Base-by-base conservation (phyloP, 108 stramenopile species). In the Pseudonitzschia delicatissima region DNA sequence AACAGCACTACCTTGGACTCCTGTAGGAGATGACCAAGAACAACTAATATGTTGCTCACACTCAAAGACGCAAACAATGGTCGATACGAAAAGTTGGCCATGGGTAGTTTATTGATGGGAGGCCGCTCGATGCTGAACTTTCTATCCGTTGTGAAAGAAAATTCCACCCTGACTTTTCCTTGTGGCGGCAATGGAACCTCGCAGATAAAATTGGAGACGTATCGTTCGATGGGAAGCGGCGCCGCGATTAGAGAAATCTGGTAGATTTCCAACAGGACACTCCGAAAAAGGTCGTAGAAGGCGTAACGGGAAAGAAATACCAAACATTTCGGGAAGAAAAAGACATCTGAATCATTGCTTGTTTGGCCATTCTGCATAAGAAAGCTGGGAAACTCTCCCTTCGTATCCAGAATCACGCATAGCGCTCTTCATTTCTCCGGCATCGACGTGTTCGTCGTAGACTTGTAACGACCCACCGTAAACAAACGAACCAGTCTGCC, bases 151-250 rank as follows among this genome's bases (percentile, higher is more conserved):
- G 71, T 74, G 31, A 80, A 77, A 2, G 66, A 51, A 71, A 78
- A 82, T 44, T 78, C 66, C 0, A 90, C 89, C 62, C 81, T 58
- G 18, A 86, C 62, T 60, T 77, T 71, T 18, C 92, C 92, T 34
- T 63, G 76, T 9, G 96, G 96, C 17, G 96, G 96, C 34, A 97
- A 72, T 21, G 96, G 94, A 31, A 92, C 69, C 67, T 96, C 93
- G 20, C 68, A 61, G 12, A 86, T 71, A 59, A 97, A 89, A 71
- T 95, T 95, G 58, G 80, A 75, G 67, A 97, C 83, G 69, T 90
- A 92, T 17, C 96, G 76, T 79, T 97, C 96, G 28, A 97, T 80
- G 11, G 96, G 96, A 17, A 93, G 75, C 9, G 92, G 91, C 23
- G 93, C 73, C 60, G 81, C 78, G 33, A 79, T 62, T 21, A 95